These are phyloP conservation scores for Naganishia antarctica DNA, from an alignment of 768 basidiomycete species.

Conservation along the genomic window DNA sequence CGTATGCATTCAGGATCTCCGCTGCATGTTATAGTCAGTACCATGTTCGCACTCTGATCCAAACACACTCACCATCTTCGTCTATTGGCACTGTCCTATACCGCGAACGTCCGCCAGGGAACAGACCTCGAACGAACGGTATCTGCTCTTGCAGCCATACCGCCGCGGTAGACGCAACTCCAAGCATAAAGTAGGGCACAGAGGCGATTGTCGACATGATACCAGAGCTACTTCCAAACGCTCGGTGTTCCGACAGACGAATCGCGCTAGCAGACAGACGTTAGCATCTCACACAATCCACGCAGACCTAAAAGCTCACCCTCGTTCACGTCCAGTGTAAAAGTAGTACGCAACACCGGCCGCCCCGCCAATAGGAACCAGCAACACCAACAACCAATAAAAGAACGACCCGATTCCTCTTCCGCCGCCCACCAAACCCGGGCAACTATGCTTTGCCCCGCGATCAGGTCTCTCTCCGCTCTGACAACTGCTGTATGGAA, in stretches of 20 bases:
- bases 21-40: too few species aligned
- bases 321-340: slow-evolving; percentile 51
- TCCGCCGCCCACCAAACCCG: slow-evolving; percentile 60
- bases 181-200: slow-evolving; percentile 83
- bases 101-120: slow-evolving; percentile 30
- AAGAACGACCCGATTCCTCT: slow-evolving; percentile 58
- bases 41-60: too few species aligned
- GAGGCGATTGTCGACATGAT: slow-evolving; percentile 70
- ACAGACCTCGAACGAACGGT: slow-evolving; percentile 44
- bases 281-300: not conserved
- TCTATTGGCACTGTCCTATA: too few species aligned
- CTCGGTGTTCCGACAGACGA: slow-evolving; percentile 45
- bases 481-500: slow-evolving; percentile 80
- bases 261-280: slow-evolving; percentile 35
- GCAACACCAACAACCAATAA: slow-evolving; percentile 77
- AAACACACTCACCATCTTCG: too few species aligned
- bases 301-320: not conserved
- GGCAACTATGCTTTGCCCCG: slow-evolving; percentile 70
- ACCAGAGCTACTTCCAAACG: slow-evolving; percentile 53
- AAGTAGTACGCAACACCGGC: slow-evolving; percentile 75
- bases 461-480: slow-evolving; percentile 73
- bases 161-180: slow-evolving; percentile 57
- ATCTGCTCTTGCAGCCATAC: slow-evolving; percentile 41
- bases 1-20: too few species aligned
- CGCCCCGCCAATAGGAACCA: slow-evolving; percentile 73